Conservation (phyloP, 805 yeast species). For the Ogataea pilisensis region DNA sequence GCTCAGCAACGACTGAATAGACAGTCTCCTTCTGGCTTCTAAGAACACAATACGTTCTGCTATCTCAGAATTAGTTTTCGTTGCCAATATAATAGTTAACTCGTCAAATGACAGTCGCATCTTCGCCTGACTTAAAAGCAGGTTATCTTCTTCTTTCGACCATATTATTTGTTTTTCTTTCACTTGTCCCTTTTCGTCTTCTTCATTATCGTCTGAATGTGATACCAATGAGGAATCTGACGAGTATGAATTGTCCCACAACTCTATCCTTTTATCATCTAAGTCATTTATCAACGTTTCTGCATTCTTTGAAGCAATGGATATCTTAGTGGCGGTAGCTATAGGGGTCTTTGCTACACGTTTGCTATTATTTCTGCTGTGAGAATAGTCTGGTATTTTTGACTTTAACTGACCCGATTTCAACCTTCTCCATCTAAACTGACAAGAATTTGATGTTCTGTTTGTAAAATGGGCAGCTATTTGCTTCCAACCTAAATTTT, state of each 20-base stretch:
- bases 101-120: slow-evolving; percentile 68
- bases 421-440: slow-evolving; percentile 81
- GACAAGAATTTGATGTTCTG: slow-evolving; percentile 86
- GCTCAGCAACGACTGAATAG: slow-evolving; percentile 9
- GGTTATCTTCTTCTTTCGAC: slow-evolving; percentile 70
- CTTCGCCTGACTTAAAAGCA: slow-evolving; percentile 48
- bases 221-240: neutral
- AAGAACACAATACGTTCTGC: slow-evolving; percentile 53
- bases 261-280: neutral
- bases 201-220: neutral
- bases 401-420: slow-evolving; percentile 38
- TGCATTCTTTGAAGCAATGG: neutral
- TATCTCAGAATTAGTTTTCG: slow-evolving; percentile 72
- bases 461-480: slow-evolving; percentile 70
- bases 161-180: slow-evolving; percentile 27
- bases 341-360: too few relatives aligned
- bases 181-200: neutral
- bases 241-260: neutral
- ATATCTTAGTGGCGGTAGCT: neutral
- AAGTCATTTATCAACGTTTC: neutral
- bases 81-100: slow-evolving; percentile 66
- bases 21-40: slow-evolving; percentile 19
- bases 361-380: too few relatives aligned
- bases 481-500: slow-evolving; percentile 86
- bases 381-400: neutral